Percentiles rank a stretch among this genome's conserved stretches.
phyloP scores from a whole-genome alignment of 495 filamentous ascomycete species.

The Aspergillus heteromorphus region DNA sequence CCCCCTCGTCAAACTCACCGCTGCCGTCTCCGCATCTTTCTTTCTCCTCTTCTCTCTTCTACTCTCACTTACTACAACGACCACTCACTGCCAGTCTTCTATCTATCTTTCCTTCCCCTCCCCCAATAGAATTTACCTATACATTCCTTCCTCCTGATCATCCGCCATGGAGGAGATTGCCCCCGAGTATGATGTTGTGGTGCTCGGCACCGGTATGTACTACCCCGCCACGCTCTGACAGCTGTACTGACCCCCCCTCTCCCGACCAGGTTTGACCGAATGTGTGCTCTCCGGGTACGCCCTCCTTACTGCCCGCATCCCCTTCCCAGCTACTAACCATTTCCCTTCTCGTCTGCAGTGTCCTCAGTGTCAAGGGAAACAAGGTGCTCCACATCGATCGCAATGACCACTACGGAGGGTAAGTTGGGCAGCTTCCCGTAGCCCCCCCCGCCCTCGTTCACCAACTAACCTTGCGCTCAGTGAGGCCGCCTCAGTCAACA shows the following conservation, averaged over 20 bases:
- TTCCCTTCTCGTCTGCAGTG: slow-evolving; percentile 48
- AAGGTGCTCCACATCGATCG: slow-evolving; percentile 99
- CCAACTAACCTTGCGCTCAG: slow-evolving; percentile 45
- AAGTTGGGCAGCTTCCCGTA: slow-evolving; percentile 33
- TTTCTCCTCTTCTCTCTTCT: slow-evolving; percentile 4
- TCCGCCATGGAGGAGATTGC: slow-evolving; percentile 87
- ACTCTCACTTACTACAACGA: no score
- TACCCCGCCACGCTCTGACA: slow-evolving; percentile 33
- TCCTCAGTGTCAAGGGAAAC: slow-evolving; percentile 97
- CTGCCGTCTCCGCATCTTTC: slow-evolving; percentile 16
- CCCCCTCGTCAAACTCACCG: slow-evolving; percentile 3
- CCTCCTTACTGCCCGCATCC: not conserved
- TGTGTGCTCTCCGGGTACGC: slow-evolving; percentile 96
- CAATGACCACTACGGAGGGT: slow-evolving; percentile 99
- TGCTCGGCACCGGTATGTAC: slow-evolving; percentile 85
- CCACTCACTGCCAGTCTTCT: not conserved
- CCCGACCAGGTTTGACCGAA: slow-evolving; percentile 78
- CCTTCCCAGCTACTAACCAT: not conserved
- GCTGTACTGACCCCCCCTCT: slow-evolving; percentile 27
- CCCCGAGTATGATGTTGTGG: slow-evolving; percentile 94
- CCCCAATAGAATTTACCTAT: slow-evolving; percentile 12
- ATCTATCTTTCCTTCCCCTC: not conserved
- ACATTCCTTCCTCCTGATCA: slow-evolving; percentile 14
- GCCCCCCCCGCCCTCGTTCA: slow-evolving; percentile 11
- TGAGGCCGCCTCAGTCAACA: slow-evolving; percentile 90